Base-by-base conservation (phyloP, 2,329 filamentous ascomycete genomes). In the Aureobasidium zeae region DNA sequence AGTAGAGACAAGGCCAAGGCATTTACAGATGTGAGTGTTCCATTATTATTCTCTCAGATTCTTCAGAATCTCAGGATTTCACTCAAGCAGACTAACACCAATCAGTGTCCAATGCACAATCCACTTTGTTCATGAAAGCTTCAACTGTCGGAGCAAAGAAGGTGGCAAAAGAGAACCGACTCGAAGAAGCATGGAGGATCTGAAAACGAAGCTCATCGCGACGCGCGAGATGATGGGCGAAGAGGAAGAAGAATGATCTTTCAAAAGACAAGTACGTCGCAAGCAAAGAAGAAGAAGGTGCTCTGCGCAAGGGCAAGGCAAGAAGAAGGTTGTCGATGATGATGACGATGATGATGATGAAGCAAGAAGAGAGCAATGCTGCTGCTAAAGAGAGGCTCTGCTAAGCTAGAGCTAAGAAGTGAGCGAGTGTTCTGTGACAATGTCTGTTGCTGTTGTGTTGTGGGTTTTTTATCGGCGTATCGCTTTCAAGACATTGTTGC, bases 101-200 rank as follows among this genome's bases (percentile, higher is more conserved):
- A 19, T 55, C 57, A 32, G 57, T 45, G 44, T 91, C 96, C 62
- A 98, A 98, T 54, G 65, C 74, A 48, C 82, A 81, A 65, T 81
- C 80, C 13, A 93, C 98, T 53, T 88, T 89, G 0, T 98, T 95
- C 65, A 94, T 96, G 79, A 96, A 95, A 65, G 86, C 88, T 2
- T 86, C 77, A 55, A 85, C 74, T 51, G 74, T 91, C 12, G n/a
- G n/a, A n/a, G 86, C 85, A 68, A 81, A 79, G 55, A 67, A 72
- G 29, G 68, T 77, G 19, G 79, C 78, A 39, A 77, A 76, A 62
- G 86, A 89, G 35, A 83, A 82, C 49, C 93, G 91, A 0, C 73
- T 98, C 22, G 91, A 98, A 65, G 91, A 98, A 64, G 91, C 88
- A 82, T 98, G 43, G 88, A 96, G 36, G 89, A 94, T 87, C 86